Evolutionary conservation across 352 stramenopile species (phyloP), one percentile per base, ranked within the genome.

Genomic region (Phytophthora boehmeriae): DNA sequence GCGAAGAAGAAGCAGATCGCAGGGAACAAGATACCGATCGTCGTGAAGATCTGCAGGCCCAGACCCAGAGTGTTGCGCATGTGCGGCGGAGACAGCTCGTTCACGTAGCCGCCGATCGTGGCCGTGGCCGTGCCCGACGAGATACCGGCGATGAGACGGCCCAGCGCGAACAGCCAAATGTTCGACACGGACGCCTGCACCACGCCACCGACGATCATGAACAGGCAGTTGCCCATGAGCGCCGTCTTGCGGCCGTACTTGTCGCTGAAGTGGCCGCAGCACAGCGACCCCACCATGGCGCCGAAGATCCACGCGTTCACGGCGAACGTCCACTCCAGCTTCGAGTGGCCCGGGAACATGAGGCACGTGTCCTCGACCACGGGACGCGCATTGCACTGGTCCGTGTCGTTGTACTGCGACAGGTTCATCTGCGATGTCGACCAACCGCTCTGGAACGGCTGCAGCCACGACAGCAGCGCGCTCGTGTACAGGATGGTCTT

Each of bases 21-120:
- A n/a, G 80, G 73, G 0, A 78, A 5, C 16, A 88, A 55, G 16
- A 44, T 44, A 44, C 38, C 38, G 38, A 44, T 44, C 13, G 38
- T 44, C 38, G 38, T 44, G 38, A 68, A 83, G 42, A 83, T 75
- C 48, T 88, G 78, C 47, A 85, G 63, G 4, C 73, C 67, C 23
- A 68, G 39, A 23, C 70, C 70, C 14, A 83, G 55, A n/a, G 52
- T 63, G 59, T 73, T 78, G 45, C 75, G 75, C 54, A 44, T 44
- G 38, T 44, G 38, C 38, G 38, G 38, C 38, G 38, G 38, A 4
- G 38, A 44, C 38, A 44, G 38, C 38, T 44, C 38, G 38, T 44
- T 44, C 38, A 44, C 38, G 38, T 44, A 44, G 38, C 38, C 14
- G 38, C 38, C 38, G 38, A 44, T 44, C 38, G 38, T 44, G 38